These are phyloP conservation scores for Mycena vulgaris DNA, from an alignment of 768 basidiomycete species.

Conservation along the genomic window DNA sequence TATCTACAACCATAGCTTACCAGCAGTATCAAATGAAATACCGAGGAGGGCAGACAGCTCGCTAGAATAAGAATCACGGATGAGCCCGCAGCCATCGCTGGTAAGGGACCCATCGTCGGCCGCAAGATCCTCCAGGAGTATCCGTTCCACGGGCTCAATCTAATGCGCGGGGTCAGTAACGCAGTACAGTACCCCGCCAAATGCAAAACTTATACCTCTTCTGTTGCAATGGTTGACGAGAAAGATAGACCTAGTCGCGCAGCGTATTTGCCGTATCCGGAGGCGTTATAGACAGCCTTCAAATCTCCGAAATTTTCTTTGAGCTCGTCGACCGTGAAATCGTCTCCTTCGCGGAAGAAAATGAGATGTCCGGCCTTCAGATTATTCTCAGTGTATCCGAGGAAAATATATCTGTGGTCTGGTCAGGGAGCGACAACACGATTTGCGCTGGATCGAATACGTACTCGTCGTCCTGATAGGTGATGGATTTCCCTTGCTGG, in stretches of 20 bases:
- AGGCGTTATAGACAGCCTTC: constrained; percentile 31
- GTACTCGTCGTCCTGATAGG: constrained; percentile 16
- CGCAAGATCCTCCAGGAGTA: constrained; percentile 29
- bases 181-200: background rate
- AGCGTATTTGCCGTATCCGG: constrained; percentile 43
- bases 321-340: constrained; percentile 31
- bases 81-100: constrained; percentile 45
- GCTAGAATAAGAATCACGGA: constrained; percentile 37
- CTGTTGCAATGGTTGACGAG: constrained; percentile 36
- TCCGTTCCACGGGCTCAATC: constrained; percentile 30
- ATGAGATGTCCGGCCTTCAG: constrained; percentile 37
- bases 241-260: constrained; percentile 44
- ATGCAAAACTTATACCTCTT: constrained; percentile 25
- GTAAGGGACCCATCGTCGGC: constrained; percentile 39
- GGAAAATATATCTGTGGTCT: constrained; percentile 34
- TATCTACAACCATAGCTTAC: constrained; percentile 11
- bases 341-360: constrained; percentile 38
- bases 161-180: background rate
- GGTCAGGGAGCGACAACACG: background rate
- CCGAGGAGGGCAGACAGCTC: constrained; percentile 23
- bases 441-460: constrained; percentile 12
- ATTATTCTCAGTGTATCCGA: constrained; percentile 39
- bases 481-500: constrained; percentile 17
- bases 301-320: constrained; percentile 41
- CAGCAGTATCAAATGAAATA: constrained; percentile 29